A percentile compares a stretch with the other conserved stretches of the same genome.
Conservation (phyloP, 2,329 filamentous ascomycete genomes). For the Calonectria honghensis region DNA sequence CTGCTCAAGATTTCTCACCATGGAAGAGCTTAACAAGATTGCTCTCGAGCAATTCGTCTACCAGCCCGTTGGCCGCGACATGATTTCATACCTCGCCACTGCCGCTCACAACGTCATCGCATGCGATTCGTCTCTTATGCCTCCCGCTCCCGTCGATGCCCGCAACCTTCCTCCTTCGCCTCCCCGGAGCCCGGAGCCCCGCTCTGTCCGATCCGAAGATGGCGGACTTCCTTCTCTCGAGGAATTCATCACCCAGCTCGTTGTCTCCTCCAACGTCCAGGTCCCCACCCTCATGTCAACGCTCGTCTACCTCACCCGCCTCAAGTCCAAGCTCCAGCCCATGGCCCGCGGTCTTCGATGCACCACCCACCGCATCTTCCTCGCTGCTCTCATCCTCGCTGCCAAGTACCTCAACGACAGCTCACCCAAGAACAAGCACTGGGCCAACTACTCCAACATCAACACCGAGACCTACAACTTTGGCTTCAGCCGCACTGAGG, state of each 20-base stretch:
- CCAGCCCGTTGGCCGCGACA: constrained; percentile 82
- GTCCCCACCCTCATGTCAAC: constrained; percentile 98
- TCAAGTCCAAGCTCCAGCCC: constrained; percentile 90
- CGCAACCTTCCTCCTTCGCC: constrained; percentile 68
- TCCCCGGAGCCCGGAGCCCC: constrained; percentile 69
- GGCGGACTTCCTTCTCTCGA: constrained; percentile 85
- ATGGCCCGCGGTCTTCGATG: constrained; percentile 97
- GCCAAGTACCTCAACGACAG: constrained; percentile 99
- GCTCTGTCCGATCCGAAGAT: constrained; percentile 68
- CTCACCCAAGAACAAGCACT: constrained; percentile 99
- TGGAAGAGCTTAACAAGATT: constrained; percentile 79
- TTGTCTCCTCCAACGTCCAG: constrained; percentile 95
- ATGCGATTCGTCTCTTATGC: constrained; percentile 80
- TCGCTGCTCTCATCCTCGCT: constrained; percentile 88
- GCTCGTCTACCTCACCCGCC: constrained; percentile 91
- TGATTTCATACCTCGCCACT: constrained; percentile 85
- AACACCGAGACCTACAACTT: constrained; percentile 80
- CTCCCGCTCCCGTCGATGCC: constrained; percentile 61
- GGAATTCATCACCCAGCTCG: constrained; percentile 92
- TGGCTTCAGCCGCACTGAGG: constrained; percentile 94
- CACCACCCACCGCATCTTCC: constrained; percentile 98
- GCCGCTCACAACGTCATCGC: constrained; percentile 87
- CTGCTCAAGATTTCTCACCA: constrained; percentile 66
- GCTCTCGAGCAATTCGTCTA: constrained; percentile 89
- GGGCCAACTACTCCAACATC: constrained; percentile 93